Percentiles rank a stretch among this genome's conserved stretches.
These are phyloP conservation scores for Tephrocybe sp. DNA, from an alignment of 768 basidiomycete genomes.

Conservation along the genomic window DNA sequence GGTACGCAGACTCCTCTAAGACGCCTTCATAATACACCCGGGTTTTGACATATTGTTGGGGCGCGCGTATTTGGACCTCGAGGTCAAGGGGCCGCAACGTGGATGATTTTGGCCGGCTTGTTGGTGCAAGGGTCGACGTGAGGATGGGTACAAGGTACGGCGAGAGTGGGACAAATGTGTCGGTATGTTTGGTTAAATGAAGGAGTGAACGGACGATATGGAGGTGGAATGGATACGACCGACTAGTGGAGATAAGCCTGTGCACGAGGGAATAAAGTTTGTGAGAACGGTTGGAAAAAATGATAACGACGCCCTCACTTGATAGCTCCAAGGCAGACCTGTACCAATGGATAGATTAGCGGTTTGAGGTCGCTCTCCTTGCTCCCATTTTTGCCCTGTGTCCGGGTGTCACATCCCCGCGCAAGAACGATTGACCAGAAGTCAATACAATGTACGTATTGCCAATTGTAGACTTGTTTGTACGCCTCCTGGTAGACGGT, in stretches of 20 bases:
- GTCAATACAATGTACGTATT: slow-evolving; percentile 92
- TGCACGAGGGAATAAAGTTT: slow-evolving; percentile 7
- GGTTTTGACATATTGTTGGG: slow-evolving; percentile 86
- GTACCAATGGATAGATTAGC: slow-evolving; percentile 94
- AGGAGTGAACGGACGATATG: slow-evolving; percentile 88
- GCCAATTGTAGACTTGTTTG: slow-evolving; percentile 98
- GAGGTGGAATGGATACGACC: slow-evolving; percentile 93
- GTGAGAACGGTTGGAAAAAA: slow-evolving; percentile 12
- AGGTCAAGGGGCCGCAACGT: slow-evolving; percentile 89
- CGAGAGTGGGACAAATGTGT: slow-evolving; percentile 82
- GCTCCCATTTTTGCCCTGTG: slow-evolving; percentile 45
- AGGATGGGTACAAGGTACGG: slow-evolving; percentile 87
- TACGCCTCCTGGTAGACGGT: slow-evolving; percentile 67
- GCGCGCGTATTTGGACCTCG: slow-evolving; percentile 81
- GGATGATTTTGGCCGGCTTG: slow-evolving; percentile 74
- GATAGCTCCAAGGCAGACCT: slow-evolving; percentile 89
- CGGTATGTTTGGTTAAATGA: slow-evolving; percentile 79
- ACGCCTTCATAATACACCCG: slow-evolving; percentile 81
- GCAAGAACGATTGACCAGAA: slow-evolving; percentile 93
- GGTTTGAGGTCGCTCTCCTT: slow-evolving; percentile 77
- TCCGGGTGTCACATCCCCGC: slow-evolving; percentile 67
- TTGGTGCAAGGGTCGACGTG: slow-evolving; percentile 63
- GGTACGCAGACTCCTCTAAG: slow-evolving; percentile 75
- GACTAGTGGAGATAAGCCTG: slow-evolving; percentile 86
- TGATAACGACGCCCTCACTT: slow-evolving; percentile 52